Evolutionary conservation across 129 eudicot species (phyloP).

Genomic region (Oenanthe sinensis): DNA sequence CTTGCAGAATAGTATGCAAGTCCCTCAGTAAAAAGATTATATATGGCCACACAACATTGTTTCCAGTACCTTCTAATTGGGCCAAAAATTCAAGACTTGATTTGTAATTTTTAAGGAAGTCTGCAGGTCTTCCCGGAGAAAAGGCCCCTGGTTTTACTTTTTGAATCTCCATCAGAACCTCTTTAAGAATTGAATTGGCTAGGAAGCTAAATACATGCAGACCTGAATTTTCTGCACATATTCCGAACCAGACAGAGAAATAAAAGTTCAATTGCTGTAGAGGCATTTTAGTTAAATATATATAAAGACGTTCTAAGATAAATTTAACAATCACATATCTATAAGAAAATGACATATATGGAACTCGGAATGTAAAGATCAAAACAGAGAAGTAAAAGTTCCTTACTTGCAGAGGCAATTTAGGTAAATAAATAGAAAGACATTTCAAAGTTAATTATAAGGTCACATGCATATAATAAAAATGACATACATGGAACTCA

Average conservation of each 20-base stretch:
- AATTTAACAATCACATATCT: background rate
- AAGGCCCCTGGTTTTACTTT: constrained; percentile 92
- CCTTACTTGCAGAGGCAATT: background rate
- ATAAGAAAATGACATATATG: background rate
- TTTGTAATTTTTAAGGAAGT: constrained; percentile 80
- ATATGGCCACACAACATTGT: constrained; percentile 7
- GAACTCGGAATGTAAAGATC: background rate
- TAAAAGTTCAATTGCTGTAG: background rate
- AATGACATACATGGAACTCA: background rate
- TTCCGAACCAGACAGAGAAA: background rate
- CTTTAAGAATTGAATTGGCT: constrained; percentile 94
- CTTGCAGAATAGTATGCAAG: background rate
- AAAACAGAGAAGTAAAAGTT: background rate
- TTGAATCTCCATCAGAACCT: constrained; percentile 72
- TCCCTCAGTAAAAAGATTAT: background rate
- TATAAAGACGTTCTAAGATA: background rate
- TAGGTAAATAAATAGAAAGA: background rate
- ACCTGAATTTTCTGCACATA: constrained; percentile 87
- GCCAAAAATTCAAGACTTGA: constrained; percentile 76
- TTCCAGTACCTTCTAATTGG: constrained; percentile 67
- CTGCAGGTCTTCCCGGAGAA: constrained; percentile 96
- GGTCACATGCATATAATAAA: background rate
- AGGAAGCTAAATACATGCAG: constrained; percentile 92
- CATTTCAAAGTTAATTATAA: background rate
- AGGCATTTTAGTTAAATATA: background rate